A percentile compares a stretch with the other conserved stretches of the same genome.
Evolutionary conservation across 495 filamentous ascomycete species (phyloP).

Genomic region (Talaromyces trachyspermus): DNA sequence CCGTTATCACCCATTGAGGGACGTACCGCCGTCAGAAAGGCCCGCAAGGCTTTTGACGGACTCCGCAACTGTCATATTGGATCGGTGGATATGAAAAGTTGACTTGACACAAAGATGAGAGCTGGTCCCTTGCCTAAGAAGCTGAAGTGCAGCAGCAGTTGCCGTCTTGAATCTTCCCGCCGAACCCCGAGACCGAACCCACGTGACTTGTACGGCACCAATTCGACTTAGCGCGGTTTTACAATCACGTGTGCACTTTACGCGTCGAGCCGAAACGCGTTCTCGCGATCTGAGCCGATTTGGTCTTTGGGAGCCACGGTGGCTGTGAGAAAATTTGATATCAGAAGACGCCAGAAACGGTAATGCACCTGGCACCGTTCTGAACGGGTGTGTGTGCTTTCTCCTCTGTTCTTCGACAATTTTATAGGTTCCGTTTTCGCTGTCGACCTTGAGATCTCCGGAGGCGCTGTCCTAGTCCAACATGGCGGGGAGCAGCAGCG

Average conservation of each 20-base stretch:
- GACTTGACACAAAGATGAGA: neutral
- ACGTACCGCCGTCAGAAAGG: slow-evolving; percentile 25
- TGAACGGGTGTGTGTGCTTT: no score
- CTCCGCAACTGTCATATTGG: slow-evolving; percentile 44
- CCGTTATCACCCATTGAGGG: neutral
- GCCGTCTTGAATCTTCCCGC: slow-evolving; percentile 1
- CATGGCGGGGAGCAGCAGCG: slow-evolving; percentile 35
- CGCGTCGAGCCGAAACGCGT: slow-evolving; percentile 3
- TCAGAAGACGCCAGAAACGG: no score
- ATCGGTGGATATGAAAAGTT: neutral
- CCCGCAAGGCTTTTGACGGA: slow-evolving; percentile 50
- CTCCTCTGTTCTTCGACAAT: neutral
- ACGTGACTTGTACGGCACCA: neutral
- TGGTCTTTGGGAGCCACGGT: slow-evolving; percentile 6
- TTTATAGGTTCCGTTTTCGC: neutral
- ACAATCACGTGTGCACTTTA: slow-evolving; percentile 1
- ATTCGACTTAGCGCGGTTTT: neutral
- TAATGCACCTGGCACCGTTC: no score
- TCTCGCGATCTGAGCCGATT: slow-evolving; percentile 1
- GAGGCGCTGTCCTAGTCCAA: slow-evolving; percentile 19
- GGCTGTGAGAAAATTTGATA: slow-evolving; percentile 3
- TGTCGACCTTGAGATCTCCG: slow-evolving; percentile 4
- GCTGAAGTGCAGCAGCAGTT: neutral
- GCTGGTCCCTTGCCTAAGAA: neutral
- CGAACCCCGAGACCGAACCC: slow-evolving; percentile 1